Evolutionary conservation across 2,329 filamentous ascomycete genomes (phyloP).

Genomic region (Magnaporthiopsis incrustans): DNA sequence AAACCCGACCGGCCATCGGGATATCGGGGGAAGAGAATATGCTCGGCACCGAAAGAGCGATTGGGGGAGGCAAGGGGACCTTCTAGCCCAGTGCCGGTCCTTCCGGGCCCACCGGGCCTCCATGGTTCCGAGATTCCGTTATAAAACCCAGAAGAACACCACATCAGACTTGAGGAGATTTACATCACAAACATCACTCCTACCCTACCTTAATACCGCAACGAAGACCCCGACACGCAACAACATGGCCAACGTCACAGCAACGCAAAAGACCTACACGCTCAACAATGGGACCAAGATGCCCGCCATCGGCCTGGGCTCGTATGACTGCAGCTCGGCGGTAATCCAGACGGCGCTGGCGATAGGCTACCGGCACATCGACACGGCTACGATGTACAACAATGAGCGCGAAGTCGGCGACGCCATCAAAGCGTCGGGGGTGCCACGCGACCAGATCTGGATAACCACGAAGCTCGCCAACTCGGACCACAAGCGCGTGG

Average conservation of each 20-base stretch:
- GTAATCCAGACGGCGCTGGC: conserved; percentile 9
- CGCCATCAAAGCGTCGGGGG: conserved; percentile 11
- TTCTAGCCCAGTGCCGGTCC: not conserved
- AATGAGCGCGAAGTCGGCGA: conserved; percentile 13
- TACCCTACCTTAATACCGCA: not conserved
- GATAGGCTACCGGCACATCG: conserved; percentile 12
- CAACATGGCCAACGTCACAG: not conserved
- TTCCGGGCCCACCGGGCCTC: too few species aligned
- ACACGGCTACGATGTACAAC: conserved; percentile 12
- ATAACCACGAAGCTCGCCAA: conserved; percentile 13
- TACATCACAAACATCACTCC: not conserved
- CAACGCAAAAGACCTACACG: conserved; percentile 18
- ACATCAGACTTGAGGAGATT: too few species aligned
- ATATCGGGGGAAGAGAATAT: not conserved
- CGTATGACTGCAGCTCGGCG: conserved; percentile 16
- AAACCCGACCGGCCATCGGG: not conserved
- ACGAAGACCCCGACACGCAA: not conserved
- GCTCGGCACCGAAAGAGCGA: not conserved
- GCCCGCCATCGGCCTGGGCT: conserved; percentile 32
- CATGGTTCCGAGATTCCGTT: not conserved
- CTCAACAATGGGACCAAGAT: conserved; percentile 33
- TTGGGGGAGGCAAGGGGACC: not conserved
- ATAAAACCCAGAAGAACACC: not conserved
- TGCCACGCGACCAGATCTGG: conserved; percentile 11
- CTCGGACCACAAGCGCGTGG: conserved; percentile 10